A percentile compares a stretch with the other conserved stretches of the same genome.
Evolutionary conservation across 2,329 filamentous ascomycete genomes (phyloP).

Genomic region (Ophioceras dolichostomum): DNA sequence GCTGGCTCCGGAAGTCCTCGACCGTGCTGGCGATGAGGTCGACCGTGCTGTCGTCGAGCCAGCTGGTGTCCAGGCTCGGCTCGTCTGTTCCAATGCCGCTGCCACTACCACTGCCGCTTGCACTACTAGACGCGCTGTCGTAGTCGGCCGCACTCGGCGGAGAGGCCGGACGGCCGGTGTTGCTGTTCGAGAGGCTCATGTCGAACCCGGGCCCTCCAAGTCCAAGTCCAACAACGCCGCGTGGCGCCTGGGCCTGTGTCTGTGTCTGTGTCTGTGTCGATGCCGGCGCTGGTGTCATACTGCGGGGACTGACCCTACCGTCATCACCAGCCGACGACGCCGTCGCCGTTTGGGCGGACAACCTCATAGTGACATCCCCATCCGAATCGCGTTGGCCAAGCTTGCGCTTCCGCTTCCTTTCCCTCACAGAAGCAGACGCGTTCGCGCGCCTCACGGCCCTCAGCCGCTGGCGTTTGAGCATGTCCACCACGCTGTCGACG

Average conservation of each 20-base stretch:
- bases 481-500: constrained; percentile 89
- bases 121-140: not conserved
- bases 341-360: constrained; percentile 7
- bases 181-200: not conserved
- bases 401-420: constrained; percentile 8
- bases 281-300: constrained; percentile 1
- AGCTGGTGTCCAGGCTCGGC: constrained; percentile 35
- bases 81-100: constrained; percentile 6
- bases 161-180: no score
- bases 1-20: constrained; percentile 77
- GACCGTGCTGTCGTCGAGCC: constrained; percentile 57
- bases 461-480: constrained; percentile 75
- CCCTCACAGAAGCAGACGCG: constrained; percentile 14
- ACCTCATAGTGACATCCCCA: constrained; percentile 32
- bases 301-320: not conserved
- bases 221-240: not conserved
- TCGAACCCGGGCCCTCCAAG: not conserved
- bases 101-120: constrained; percentile 4
- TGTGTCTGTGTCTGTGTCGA: no score
- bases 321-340: not conserved
- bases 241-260: no score
- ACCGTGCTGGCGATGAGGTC: constrained; percentile 83
- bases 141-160: no score
- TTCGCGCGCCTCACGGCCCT: constrained; percentile 9
- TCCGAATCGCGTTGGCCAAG: constrained; percentile 19